A percentile compares a stretch with the other conserved stretches of the same genome.
Conservation (phyloP, 305 asterid genomes). For the Salvia sclarea region DNA sequence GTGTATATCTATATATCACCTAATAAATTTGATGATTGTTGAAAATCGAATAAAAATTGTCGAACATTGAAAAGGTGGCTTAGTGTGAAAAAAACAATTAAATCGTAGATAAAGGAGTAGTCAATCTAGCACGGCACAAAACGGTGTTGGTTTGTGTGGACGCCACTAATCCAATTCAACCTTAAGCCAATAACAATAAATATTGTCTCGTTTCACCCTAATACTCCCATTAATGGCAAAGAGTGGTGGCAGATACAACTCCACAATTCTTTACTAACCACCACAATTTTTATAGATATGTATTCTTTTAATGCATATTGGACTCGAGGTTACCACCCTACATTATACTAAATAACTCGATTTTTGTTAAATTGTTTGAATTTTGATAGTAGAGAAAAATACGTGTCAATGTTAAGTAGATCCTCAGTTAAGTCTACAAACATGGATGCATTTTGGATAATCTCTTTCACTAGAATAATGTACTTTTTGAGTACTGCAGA, state of each 20-base stretch:
- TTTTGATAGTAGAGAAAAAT: neutral
- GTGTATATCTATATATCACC: too few species aligned
- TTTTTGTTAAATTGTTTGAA: too few species aligned
- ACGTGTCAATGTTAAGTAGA: too few species aligned
- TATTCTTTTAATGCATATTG: neutral
- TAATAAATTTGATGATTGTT: too few species aligned
- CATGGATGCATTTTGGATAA: too few species aligned
- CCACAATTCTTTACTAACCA: slow-evolving; percentile 30
- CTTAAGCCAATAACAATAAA: slow-evolving; percentile 3
- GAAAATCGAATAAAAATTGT: too few species aligned
- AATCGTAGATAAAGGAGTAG: neutral
- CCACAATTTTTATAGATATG: slow-evolving; percentile 1
- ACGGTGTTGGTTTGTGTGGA: slow-evolving; percentile 14
- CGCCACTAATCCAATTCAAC: neutral
- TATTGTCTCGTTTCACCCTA: neutral
- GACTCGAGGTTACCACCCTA: neutral
- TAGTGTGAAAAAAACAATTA: slow-evolving; percentile 3
- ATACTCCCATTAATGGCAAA: slow-evolving; percentile 25
- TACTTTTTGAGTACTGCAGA: neutral
- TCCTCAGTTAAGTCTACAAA: too few species aligned
- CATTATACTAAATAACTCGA: too few species aligned
- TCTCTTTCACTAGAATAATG: too few species aligned
- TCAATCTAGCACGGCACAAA: slow-evolving; percentile 4
- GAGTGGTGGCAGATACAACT: slow-evolving; percentile 2
- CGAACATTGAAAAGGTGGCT: too few species aligned